phyloP scores from a whole-genome alignment of 331 rosid species.

The Arachis monticola region DNA sequence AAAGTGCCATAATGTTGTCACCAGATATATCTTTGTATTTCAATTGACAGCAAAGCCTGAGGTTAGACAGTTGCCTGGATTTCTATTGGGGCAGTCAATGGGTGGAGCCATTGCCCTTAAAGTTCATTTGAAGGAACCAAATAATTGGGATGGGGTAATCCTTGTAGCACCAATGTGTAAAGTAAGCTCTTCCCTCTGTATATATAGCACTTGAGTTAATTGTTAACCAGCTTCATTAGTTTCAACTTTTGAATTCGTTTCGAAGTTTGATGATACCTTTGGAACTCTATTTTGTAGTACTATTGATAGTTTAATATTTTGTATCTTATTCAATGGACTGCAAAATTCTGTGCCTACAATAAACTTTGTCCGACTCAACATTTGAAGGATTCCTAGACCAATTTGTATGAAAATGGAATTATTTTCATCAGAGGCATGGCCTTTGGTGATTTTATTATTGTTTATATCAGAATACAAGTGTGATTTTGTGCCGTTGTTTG shows the following conservation, averaged over 20 bases:
- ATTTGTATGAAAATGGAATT: not conserved
- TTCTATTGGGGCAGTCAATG: conserved; percentile 92
- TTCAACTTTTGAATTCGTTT: conserved; percentile 17
- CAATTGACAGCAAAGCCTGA: conserved; percentile 66
- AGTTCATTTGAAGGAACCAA: conserved; percentile 79
- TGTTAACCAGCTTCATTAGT: conserved; percentile 26
- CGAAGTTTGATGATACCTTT: not conserved
- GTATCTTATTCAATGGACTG: conserved; percentile 18
- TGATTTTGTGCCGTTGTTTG: conserved; percentile 51
- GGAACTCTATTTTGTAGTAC: conserved; percentile 3
- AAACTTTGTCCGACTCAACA: not conserved
- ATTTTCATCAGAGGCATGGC: conserved; percentile 5
- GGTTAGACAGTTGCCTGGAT: conserved; percentile 65
- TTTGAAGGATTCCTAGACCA: not conserved
- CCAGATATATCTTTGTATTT: conserved; percentile 22
- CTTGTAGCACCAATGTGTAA: conserved; percentile 98
- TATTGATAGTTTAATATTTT: not conserved
- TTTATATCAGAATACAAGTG: conserved; percentile 25
- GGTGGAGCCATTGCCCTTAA: conserved; percentile 93
- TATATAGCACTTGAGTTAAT: conserved; percentile 13
- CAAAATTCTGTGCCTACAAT: conserved; percentile 8
- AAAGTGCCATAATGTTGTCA: conserved; percentile 26
- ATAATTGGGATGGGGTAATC: conserved; percentile 77
- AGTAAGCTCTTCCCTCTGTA: conserved; percentile 52
- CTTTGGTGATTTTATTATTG: not conserved